A percentile compares a stretch with the other conserved stretches of the same genome.
phyloP scores from a whole-genome alignment of 2,329 filamentous ascomycete genomes.

The Aspergillus aculeatus region DNA sequence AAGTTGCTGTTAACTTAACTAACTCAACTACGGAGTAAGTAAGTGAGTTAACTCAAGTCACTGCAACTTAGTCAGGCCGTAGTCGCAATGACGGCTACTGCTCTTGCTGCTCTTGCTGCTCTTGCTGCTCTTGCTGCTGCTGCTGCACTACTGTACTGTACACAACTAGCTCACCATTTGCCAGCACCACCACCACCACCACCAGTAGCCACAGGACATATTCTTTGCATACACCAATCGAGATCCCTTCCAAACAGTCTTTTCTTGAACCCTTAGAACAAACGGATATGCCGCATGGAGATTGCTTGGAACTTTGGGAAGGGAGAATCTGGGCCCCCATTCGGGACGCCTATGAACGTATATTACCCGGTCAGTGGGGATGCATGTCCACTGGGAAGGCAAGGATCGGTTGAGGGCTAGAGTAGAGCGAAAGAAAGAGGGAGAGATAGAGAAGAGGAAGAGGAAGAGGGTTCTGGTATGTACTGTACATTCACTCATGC shows the following conservation, averaged over 20 bases:
- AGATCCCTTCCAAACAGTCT: background rate
- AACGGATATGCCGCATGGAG: background rate
- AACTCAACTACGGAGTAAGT: too few species aligned
- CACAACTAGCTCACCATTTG: background rate
- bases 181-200: background rate
- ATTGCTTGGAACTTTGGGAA: background rate
- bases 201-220: background rate
- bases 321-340: slow-evolving; percentile 1
- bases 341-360: background rate
- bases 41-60: too few species aligned
- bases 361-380: slow-evolving; percentile 2
- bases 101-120: background rate
- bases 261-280: background rate
- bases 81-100: background rate
- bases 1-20: too few species aligned
- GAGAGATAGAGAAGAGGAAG: background rate
- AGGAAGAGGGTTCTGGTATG: background rate
- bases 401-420: background rate
- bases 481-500: background rate
- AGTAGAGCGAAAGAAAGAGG: background rate
- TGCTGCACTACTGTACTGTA: too few species aligned
- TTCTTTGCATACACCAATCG: background rate
- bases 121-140: background rate
- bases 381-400: background rate
- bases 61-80: background rate